Evolutionary conservation across 2,329 filamentous ascomycete genomes (phyloP), one percentile per base, ranked within the genome.

Genomic region (Paraphoma sp.): DNA sequence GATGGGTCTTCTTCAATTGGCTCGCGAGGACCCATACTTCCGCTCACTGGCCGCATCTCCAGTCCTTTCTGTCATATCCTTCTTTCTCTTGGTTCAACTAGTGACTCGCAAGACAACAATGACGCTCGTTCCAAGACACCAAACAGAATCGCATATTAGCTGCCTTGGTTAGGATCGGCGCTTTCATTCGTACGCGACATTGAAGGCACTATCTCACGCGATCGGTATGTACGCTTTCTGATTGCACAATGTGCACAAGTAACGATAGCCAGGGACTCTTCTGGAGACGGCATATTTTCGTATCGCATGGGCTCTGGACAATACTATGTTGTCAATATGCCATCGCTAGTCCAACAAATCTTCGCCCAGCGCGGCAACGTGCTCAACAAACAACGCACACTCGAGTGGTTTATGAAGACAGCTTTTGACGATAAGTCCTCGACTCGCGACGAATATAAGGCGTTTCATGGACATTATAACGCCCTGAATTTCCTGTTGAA

Each of bases 291-390:
- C 9, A 53, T 62, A 47, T 45, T 62, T 36, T 59, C 59, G 7
- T 59, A 62, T 50, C 59, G 59, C 18, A 56, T 62, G 17, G 59
- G 59, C 16, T 38, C 49, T 14, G 53, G 56, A 12, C 56, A 51
- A 31, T 58, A 55, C 56, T 62, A 62, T 41, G 53, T 57, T 31
- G 42, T 62, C 53, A 59, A 59, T 29, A 62, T 62, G 56, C 59
- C 59, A 4, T 59, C 59, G 4, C 53, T 59, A 3, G 56, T 62
- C 7, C 56, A 57, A 29, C 59, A 62, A 36, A 46, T 59, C 23
- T 62, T 62, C 30, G 59, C 59, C 9, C 56, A 59, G 40, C 53
- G 45, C 16, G 31, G 42, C 14, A 48, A 43, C 12, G 45, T 48
- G 2, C 53, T 62, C 28, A 56, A 55, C 48, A 59, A 62, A 33